Conservation (phyloP, 2,329 filamentous ascomycete species). For the Sclerotinia nivalis region DNA sequence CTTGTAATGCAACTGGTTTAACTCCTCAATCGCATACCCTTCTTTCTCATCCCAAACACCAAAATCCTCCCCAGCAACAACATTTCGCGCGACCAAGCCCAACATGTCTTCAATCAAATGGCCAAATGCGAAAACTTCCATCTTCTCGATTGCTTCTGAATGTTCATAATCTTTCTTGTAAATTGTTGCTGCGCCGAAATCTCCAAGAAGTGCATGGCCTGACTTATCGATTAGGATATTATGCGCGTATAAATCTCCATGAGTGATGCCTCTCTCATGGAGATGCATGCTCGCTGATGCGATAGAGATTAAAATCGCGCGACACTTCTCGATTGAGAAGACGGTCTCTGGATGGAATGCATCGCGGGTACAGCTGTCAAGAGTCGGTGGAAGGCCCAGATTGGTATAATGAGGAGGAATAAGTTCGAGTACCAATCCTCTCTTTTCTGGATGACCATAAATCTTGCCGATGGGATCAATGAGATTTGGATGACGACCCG, state of each 20-base stretch:
- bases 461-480: constrained; percentile 50
- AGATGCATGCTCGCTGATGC: constrained; percentile 48
- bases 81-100: constrained; percentile 39
- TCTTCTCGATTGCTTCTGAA: constrained; percentile 43
- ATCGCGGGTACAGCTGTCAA: constrained; percentile 51
- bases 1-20: constrained; percentile 38
- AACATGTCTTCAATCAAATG: constrained; percentile 50
- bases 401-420: constrained; percentile 47
- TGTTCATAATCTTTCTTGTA: constrained; percentile 41
- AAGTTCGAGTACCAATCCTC: constrained; percentile 51
- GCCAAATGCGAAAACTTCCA: constrained; percentile 52
- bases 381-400: constrained; percentile 48
- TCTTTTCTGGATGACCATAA: constrained; percentile 44
- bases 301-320: constrained; percentile 46
- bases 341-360: constrained; percentile 42
- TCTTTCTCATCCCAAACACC: constrained; percentile 36
- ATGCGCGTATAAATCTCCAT: constrained; percentile 52
- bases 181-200: constrained; percentile 51
- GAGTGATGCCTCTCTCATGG: constrained; percentile 47
- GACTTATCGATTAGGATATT: constrained; percentile 48
- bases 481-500: constrained; percentile 50
- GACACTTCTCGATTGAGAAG: constrained; percentile 40
- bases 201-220: constrained; percentile 49
- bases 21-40: constrained; percentile 33
- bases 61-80: constrained; percentile 26